Evolutionary conservation across 768 basidiomycete genomes (phyloP).

Genomic region (Russula olivacea): DNA sequence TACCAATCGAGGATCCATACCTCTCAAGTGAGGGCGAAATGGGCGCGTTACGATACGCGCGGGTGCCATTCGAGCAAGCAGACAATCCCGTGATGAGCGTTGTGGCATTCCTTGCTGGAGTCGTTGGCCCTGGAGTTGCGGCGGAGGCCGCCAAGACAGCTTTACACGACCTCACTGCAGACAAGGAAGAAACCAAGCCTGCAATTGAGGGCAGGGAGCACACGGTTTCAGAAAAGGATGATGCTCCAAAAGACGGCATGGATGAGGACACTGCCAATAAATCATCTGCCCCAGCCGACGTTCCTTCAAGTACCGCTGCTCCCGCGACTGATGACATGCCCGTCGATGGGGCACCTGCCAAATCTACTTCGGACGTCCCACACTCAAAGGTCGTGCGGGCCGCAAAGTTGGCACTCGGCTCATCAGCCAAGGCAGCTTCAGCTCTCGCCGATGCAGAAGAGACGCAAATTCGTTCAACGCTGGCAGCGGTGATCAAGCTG

Average conservation of each 20-base stretch:
- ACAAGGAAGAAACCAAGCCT: constrained; percentile 31
- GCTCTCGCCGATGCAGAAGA: constrained; percentile 81
- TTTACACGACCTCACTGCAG: constrained; percentile 71
- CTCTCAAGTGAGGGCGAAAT: constrained; percentile 69
- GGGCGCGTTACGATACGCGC: constrained; percentile 67
- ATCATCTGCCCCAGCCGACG: constrained; percentile 20
- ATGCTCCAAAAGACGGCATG: constrained; percentile 33
- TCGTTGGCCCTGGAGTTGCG: constrained; percentile 84
- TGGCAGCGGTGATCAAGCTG: constrained; percentile 80
- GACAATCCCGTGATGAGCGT: constrained; percentile 99
- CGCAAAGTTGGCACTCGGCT: constrained; percentile 79
- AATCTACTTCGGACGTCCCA: constrained; percentile 42
- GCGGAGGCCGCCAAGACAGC: constrained; percentile 92
- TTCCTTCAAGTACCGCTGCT: constrained; percentile 21
- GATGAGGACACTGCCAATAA: constrained; percentile 23
- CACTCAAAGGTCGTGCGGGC: constrained; percentile 77
- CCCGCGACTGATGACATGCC: constrained; percentile 38
- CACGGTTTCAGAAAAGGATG: constrained; percentile 33
- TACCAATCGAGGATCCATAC: constrained; percentile 96
- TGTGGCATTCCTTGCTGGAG: constrained; percentile 92
- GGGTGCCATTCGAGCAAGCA: constrained; percentile 87
- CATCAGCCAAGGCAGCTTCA: constrained; percentile 81
- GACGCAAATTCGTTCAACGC: constrained; percentile 64
- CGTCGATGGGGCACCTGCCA: constrained; percentile 40
- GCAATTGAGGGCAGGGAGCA: constrained; percentile 31